Percentiles rank a stretch among this genome's conserved stretches.
Conservation (phyloP, 2,329 filamentous ascomycete genomes). For the Claviceps purpurea region DNA sequence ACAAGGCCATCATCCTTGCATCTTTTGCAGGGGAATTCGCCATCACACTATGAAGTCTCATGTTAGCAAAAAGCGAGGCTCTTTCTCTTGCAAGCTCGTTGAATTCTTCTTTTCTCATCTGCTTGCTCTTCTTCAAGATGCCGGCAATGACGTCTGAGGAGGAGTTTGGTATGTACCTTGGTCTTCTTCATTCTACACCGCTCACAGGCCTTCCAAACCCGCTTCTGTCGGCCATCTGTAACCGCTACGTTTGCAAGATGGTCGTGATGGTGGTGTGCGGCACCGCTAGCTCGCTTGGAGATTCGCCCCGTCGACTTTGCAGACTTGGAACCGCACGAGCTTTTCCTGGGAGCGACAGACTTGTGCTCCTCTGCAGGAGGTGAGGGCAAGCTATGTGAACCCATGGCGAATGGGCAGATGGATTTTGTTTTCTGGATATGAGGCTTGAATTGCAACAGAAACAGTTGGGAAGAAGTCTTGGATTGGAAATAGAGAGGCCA, state of each 20-base stretch:
- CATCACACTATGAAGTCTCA: constrained; percentile 36
- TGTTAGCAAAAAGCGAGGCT: neutral
- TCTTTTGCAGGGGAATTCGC: constrained; percentile 52
- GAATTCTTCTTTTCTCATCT: neutral
- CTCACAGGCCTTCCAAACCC: constrained; percentile 55
- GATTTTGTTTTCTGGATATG: too few species aligned
- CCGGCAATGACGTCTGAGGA: too few species aligned
- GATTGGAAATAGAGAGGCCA: neutral
- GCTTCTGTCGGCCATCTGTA: constrained; percentile 45
- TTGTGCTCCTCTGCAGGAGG: constrained; percentile 37
- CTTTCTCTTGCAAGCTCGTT: too few species aligned
- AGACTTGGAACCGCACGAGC: constrained; percentile 29
- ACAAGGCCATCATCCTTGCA: constrained; percentile 53
- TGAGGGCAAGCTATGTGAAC: constrained; percentile 33
- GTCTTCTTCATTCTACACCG: constrained; percentile 58
- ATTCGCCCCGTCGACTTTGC: constrained; percentile 37
- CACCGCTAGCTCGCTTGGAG: constrained; percentile 34
- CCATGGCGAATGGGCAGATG: constrained; percentile 23
- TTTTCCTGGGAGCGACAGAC: constrained; percentile 22
- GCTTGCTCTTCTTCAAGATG: neutral
- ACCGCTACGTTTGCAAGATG: constrained; percentile 19
- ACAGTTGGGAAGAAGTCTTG: neutral
- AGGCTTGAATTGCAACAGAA: neutral
- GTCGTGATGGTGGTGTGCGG: constrained; percentile 23
- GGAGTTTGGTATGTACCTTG: constrained; percentile 31